Percentiles rank a stretch among this genome's conserved stretches.
These are phyloP conservation scores for Candida buenavistaensis DNA, from an alignment of 1,139 yeast species.

Conservation along the genomic window DNA sequence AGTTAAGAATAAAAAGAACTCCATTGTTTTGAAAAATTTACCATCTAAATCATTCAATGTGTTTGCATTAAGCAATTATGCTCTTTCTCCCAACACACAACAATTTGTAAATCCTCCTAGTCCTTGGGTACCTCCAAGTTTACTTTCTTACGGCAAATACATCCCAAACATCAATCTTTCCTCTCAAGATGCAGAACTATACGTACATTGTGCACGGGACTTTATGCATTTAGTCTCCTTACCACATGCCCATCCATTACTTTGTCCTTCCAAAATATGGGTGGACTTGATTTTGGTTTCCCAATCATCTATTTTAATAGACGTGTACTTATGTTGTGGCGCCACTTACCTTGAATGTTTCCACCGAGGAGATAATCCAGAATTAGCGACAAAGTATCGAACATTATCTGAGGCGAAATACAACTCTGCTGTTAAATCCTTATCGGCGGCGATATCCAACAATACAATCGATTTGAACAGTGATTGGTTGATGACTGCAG, in stretches of 20 bases:
- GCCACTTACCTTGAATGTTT: constrained; percentile 11
- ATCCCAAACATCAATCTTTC: constrained; percentile 10
- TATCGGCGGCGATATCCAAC: constrained; percentile 6
- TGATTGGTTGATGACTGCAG: constrained; percentile 13
- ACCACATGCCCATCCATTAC: constrained; percentile 11
- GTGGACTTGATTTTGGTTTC: constrained; percentile 7
- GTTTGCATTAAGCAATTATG: constrained; percentile 3
- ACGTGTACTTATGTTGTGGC: constrained; percentile 13
- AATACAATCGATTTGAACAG: constrained; percentile 9
- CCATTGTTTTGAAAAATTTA: not conserved
- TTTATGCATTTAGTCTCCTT: constrained; percentile 11
- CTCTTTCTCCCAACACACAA: too few species aligned
- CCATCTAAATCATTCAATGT: constrained; percentile 3
- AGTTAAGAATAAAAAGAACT: constrained; percentile 2
- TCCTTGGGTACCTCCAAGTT: not conserved
- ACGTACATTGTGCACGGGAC: constrained; percentile 8
- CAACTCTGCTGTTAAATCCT: constrained; percentile 8
- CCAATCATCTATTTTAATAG: constrained; percentile 9
- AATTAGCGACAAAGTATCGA: constrained; percentile 6
- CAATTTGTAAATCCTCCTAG: too few species aligned
- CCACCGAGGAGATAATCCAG: constrained; percentile 2
- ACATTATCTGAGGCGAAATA: constrained; percentile 10
- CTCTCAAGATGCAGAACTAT: constrained; percentile 11
- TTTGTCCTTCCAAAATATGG: constrained; percentile 9
- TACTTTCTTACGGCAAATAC: constrained; percentile 9